phyloP scores from a whole-genome alignment of 495 filamentous ascomycete genomes.

The Cryomyces minteri region DNA sequence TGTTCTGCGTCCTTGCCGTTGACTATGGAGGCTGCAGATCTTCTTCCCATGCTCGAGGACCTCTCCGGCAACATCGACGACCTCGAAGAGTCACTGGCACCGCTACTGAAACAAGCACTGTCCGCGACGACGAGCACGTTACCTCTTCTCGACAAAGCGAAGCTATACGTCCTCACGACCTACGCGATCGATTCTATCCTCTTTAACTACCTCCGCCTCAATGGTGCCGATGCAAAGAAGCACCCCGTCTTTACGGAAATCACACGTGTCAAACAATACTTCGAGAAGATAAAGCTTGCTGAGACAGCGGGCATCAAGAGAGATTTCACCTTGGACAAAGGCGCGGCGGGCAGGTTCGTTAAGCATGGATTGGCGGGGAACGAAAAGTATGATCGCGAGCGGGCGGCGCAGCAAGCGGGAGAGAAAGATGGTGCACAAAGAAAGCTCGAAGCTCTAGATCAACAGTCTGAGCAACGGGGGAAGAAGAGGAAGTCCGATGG shows the following conservation, averaged over 20 bases:
- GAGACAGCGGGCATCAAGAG: slow-evolving; percentile 32
- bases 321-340: slow-evolving; percentile 52
- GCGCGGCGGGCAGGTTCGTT: slow-evolving; percentile 64
- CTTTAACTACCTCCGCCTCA: slow-evolving; percentile 58
- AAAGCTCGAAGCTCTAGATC: slow-evolving; percentile 3
- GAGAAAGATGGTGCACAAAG: slow-evolving; percentile 20
- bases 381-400: slow-evolving; percentile 33
- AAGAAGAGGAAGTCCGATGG: slow-evolving; percentile 4
- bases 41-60: slow-evolving; percentile 32
- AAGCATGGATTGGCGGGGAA: slow-evolving; percentile 60
- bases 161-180: slow-evolving; percentile 64
- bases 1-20: too few relatives aligned
- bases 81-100: slow-evolving; percentile 51
- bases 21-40: slow-evolving; percentile 10
- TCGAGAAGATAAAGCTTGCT: slow-evolving; percentile 68
- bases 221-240: slow-evolving; percentile 59
- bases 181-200: slow-evolving; percentile 86
- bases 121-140: slow-evolving; percentile 54
- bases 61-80: slow-evolving; percentile 63
- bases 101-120: slow-evolving; percentile 43
- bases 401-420: slow-evolving; percentile 32
- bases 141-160: slow-evolving; percentile 82
- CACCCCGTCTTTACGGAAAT: slow-evolving; percentile 78
- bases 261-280: slow-evolving; percentile 71
- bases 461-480: slow-evolving; percentile 4